Conservation (phyloP, 306 rosid genomes). For the Vachellia pachyceras region DNA sequence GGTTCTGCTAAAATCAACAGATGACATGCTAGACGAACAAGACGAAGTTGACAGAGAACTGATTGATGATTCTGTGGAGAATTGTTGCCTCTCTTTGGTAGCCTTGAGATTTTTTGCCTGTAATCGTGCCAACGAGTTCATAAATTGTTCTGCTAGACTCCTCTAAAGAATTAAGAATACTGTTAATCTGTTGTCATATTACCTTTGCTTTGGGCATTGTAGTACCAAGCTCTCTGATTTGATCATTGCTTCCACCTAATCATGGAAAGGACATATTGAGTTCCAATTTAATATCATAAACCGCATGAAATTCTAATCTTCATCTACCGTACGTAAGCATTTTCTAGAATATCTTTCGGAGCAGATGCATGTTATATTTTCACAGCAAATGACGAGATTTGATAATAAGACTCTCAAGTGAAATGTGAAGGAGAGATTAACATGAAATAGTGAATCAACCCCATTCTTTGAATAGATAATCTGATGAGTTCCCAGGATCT, state of each 20-base stretch:
- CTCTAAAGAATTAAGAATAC: constrained; percentile 3
- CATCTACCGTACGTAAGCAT: not conserved
- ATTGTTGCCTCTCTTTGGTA: constrained; percentile 58
- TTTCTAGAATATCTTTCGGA: not conserved
- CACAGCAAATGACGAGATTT: not conserved
- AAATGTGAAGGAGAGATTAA: not conserved
- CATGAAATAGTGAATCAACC: not conserved
- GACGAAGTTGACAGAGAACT: constrained; percentile 71
- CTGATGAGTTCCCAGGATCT: no score
- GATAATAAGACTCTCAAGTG: not conserved
- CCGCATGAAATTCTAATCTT: not conserved
- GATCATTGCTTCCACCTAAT: constrained; percentile 51
- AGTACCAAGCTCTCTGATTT: constrained; percentile 40
- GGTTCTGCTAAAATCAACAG: constrained; percentile 61
- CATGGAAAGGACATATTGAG: constrained; percentile 16
- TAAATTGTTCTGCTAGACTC: constrained; percentile 21
- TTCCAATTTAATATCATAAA: constrained; percentile 14
- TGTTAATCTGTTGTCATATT: constrained; percentile 28
- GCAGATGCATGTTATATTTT: not conserved
- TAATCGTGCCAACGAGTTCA: constrained; percentile 28
- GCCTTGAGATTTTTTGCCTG: constrained; percentile 58
- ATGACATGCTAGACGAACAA: constrained; percentile 83
- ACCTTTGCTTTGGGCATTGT: constrained; percentile 51
- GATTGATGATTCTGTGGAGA: constrained; percentile 73
- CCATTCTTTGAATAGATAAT: not conserved